These are phyloP conservation scores for Fusarium beomiforme DNA, from an alignment of 2,329 filamentous ascomycete species.

Conservation along the genomic window DNA sequence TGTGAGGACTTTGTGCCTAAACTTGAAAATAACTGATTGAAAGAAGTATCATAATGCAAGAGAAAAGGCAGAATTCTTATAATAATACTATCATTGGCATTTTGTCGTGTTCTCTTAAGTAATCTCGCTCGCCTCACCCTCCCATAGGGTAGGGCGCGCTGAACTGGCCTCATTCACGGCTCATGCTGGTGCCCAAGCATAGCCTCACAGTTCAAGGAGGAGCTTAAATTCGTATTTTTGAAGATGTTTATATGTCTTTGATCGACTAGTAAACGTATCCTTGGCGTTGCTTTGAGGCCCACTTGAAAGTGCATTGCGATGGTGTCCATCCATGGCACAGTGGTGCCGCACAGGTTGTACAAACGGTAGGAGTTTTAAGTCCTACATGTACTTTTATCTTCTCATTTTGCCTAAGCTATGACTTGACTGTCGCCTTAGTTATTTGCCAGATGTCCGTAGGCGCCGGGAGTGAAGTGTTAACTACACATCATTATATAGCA, in stretches of 20 bases:
- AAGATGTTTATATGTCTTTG: neutral
- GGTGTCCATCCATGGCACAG: neutral
- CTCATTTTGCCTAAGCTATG: too few relatives aligned
- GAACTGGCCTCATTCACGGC: constrained; percentile 3
- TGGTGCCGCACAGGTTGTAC: neutral
- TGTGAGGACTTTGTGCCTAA: neutral
- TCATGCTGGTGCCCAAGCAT: neutral
- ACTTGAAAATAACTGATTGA: neutral
- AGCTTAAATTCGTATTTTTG: neutral
- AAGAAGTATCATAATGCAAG: neutral
- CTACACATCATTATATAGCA: neutral
- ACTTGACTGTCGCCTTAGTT: too few relatives aligned
- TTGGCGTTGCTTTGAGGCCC: neutral
- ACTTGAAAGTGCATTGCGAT: neutral
- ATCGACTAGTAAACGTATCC: too few relatives aligned
- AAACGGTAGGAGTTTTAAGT: neutral
- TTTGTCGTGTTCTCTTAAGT: neutral
- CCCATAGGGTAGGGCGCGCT: constrained; percentile 1
- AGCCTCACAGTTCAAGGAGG: neutral
- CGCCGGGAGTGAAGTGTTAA: neutral
- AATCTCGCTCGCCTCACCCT: neutral
- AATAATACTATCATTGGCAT: neutral
- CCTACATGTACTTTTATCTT: too few relatives aligned
- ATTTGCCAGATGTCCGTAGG: neutral
- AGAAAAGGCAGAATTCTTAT: neutral